These are phyloP conservation scores for Detonula confervacea DNA, from an alignment of 352 stramenopile genomes.

Conservation along the genomic window DNA sequence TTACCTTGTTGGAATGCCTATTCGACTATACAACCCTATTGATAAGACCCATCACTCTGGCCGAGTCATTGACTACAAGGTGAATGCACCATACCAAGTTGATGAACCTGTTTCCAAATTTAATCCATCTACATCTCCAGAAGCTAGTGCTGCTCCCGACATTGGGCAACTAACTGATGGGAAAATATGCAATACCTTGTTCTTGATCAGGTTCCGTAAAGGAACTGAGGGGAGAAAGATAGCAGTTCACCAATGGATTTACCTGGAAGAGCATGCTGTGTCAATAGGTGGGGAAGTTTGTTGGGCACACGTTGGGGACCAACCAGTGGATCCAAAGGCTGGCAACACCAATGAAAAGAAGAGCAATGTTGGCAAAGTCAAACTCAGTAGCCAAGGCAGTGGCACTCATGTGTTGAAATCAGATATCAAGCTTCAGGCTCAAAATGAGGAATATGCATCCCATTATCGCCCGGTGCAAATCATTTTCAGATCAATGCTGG, in stretches of 20 bases:
- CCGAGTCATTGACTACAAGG: constrained; percentile 53
- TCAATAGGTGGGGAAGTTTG: constrained; percentile 42
- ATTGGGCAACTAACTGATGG: constrained; percentile 36
- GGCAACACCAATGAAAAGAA: neutral
- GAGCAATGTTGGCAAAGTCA: neutral
- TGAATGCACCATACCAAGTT: constrained; percentile 34
- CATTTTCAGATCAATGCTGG: constrained; percentile 40
- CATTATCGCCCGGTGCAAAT: constrained; percentile 51
- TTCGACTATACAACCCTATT: constrained; percentile 58
- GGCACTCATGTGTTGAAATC: constrained; percentile 1
- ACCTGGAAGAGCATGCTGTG: constrained; percentile 60
- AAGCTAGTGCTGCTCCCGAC: constrained; percentile 9
- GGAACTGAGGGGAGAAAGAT: constrained; percentile 58
- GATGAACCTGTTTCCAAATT: constrained; percentile 16
- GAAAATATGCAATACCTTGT: constrained; percentile 46
- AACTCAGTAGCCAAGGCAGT: neutral
- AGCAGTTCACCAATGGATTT: constrained; percentile 60
- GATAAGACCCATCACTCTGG: constrained; percentile 62
- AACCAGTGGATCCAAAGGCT: constrained; percentile 5
- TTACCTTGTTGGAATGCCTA: constrained; percentile 57
- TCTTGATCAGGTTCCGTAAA: constrained; percentile 59
- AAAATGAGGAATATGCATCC: constrained; percentile 17
- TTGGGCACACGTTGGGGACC: constrained; percentile 35
- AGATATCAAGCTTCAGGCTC: neutral
- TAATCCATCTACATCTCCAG: constrained; percentile 15